phyloP scores from a whole-genome alignment of 192 early-diverging fungal species.

The Backusella tuberculispora region DNA sequence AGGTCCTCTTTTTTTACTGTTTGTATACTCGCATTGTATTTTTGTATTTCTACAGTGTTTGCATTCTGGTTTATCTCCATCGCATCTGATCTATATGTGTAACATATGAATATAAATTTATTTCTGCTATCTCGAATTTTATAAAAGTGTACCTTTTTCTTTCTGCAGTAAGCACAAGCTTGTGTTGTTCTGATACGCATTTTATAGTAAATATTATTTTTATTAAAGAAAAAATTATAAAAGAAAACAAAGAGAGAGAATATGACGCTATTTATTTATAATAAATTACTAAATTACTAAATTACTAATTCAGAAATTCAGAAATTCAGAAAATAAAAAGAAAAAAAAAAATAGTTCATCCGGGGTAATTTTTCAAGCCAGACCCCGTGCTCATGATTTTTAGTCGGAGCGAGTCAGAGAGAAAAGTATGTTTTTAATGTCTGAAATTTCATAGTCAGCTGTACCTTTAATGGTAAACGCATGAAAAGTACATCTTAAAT shows the following conservation, averaged over 20 bases:
- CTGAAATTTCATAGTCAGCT: no score
- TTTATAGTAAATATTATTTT: background rate
- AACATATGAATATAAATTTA: background rate
- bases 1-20: constrained; percentile 29
- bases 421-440: no score
- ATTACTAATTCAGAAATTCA: no score
- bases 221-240: background rate
- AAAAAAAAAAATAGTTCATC: no score
- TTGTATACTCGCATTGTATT: constrained; percentile 19
- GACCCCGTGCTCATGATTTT: no score
- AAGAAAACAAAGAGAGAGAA: background rate
- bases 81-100: constrained; percentile 31
- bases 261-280: no score
- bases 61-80: constrained; percentile 32
- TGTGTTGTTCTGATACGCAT: constrained; percentile 36
- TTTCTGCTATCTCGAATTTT: background rate
- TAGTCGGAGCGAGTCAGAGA: no score
- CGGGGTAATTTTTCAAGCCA: no score
- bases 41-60: constrained; percentile 19
- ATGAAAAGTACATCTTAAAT: no score
- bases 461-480: no score
- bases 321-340: no score
- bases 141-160: constrained; percentile 30
- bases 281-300: no score
- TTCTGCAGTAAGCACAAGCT: constrained; percentile 33